A percentile compares a stretch with the other conserved stretches of the same genome.
Evolutionary conservation across 192 early-diverging fungal species (phyloP).

Genomic region (Podila clonocystis): DNA sequence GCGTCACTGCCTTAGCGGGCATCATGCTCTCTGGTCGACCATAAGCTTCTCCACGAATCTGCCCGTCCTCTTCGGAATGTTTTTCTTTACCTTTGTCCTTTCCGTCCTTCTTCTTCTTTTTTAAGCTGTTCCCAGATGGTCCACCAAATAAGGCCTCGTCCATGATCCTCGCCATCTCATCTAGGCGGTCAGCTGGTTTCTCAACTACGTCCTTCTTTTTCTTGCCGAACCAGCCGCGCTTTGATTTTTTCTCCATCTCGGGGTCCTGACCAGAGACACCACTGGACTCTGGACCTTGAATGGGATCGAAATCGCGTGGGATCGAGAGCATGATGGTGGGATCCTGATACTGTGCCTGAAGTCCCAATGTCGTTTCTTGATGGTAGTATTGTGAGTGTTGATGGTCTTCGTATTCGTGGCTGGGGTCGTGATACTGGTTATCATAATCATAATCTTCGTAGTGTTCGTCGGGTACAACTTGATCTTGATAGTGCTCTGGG

Average conservation of each 20-base stretch:
- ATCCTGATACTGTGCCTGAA: slow-evolving; percentile 7
- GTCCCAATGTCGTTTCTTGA: background rate
- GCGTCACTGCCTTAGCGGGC: no score
- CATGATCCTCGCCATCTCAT: slow-evolving; percentile 38
- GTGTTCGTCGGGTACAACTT: background rate
- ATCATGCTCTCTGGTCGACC: background rate
- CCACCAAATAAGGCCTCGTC: slow-evolving; percentile 47
- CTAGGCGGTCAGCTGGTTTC: slow-evolving; percentile 7
- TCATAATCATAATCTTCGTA: background rate
- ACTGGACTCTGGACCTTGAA: slow-evolving; percentile 7
- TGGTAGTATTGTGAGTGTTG: background rate
- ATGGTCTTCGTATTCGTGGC: background rate
- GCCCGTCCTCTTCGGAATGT: background rate
- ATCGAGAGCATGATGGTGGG: background rate
- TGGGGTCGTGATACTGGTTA: background rate
- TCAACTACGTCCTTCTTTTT: slow-evolving; percentile 21
- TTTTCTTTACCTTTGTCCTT: slow-evolving; percentile 17
- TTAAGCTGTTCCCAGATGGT: slow-evolving; percentile 4
- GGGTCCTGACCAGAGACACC: background rate
- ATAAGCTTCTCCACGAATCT: background rate
- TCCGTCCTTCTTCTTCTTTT: slow-evolving; percentile 16
- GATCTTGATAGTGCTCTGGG: background rate
- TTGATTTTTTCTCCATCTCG: slow-evolving; percentile 7
- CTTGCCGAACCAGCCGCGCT: slow-evolving; percentile 35
- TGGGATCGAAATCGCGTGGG: background rate